Evolutionary conservation across 2,329 filamentous ascomycete genomes (phyloP).

Genomic region (Ophiostoma pallidulum): DNA sequence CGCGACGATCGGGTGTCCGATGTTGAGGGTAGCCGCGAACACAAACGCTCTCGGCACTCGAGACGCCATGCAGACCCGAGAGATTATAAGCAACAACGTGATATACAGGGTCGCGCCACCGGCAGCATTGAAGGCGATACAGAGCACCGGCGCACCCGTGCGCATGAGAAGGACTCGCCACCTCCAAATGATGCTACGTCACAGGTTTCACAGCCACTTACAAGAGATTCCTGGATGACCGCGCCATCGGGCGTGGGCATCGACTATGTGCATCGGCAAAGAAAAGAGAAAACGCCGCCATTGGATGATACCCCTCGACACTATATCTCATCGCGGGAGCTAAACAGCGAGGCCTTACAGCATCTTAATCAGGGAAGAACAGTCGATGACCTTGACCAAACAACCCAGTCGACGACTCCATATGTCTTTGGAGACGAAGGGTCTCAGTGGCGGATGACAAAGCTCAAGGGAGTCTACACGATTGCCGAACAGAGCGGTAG

Average conservation of each 20-base stretch:
- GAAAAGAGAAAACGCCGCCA: conserved; percentile 43
- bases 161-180: conserved; percentile 42
- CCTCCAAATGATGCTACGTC: conserved; percentile 41
- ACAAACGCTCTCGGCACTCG: conserved; percentile 55
- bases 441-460: conserved; percentile 94
- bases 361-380: conserved; percentile 48
- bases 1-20: conserved; percentile 20
- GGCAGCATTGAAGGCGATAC: conserved; percentile 25
- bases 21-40: conserved; percentile 44
- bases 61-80: conserved; percentile 34
- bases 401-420: conserved; percentile 49
- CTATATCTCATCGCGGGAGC: conserved; percentile 67
- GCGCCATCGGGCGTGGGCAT: conserved; percentile 72
- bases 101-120: conserved; percentile 21
- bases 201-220: conserved; percentile 28
- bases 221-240: conserved; percentile 92
- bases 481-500: conserved; percentile 64
- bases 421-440: conserved; percentile 87
- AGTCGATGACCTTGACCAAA: conserved; percentile 42
- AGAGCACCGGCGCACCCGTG: conserved; percentile 32
- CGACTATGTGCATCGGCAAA: conserved; percentile 64
- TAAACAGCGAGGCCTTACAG: conserved; percentile 60
- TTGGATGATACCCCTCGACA: conserved; percentile 54
- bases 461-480: conserved; percentile 75
- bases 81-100: conserved; percentile 32